phyloP scores from a whole-genome alignment of 2,329 filamentous ascomycete species.

The Dendrostoma leiphaemia region DNA sequence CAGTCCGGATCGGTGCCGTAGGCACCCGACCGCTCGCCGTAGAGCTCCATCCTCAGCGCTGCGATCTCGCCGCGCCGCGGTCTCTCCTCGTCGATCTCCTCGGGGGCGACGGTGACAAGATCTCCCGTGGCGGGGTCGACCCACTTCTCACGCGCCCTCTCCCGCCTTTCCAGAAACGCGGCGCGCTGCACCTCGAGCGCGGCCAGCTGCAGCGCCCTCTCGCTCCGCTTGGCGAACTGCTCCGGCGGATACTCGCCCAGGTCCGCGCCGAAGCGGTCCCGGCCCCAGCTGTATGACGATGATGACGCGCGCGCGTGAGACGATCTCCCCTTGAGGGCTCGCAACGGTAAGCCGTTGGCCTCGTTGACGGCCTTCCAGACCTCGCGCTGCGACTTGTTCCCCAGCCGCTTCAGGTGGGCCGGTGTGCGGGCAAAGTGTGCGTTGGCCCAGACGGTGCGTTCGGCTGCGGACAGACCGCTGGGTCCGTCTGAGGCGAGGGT shows the following conservation, averaged over 20 bases:
- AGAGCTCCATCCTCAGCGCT: slow-evolving; percentile 47
- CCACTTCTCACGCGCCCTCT: slow-evolving; percentile 23
- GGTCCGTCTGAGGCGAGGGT: slow-evolving; percentile 43
- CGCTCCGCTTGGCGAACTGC: slow-evolving; percentile 42
- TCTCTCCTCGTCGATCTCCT: slow-evolving; percentile 46
- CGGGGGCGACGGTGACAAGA: slow-evolving; percentile 27
- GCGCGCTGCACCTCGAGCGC: slow-evolving; percentile 42
- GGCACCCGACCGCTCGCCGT: slow-evolving; percentile 46
- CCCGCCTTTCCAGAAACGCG: slow-evolving; percentile 40
- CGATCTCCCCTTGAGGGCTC: slow-evolving; percentile 37
- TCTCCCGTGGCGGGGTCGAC: slow-evolving; percentile 22
- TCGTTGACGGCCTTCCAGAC: slow-evolving; percentile 58
- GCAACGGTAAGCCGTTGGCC: slow-evolving; percentile 44
- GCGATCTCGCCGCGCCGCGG: slow-evolving; percentile 51
- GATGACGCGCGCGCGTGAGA: no score
- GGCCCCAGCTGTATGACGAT: slow-evolving; percentile 49
- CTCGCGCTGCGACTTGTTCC: slow-evolving; percentile 52
- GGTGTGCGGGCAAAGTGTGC: slow-evolving; percentile 43
- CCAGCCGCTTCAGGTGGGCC: slow-evolving; percentile 28
- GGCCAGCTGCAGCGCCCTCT: slow-evolving; percentile 41
- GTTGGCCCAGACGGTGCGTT: slow-evolving; percentile 49
- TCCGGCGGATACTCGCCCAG: slow-evolving; percentile 46
- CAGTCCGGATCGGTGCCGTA: slow-evolving; percentile 72
- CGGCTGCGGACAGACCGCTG: slow-evolving; percentile 42
- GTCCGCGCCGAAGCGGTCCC: slow-evolving; percentile 48